A percentile compares a stretch with the other conserved stretches of the same genome.
phyloP scores from a whole-genome alignment of 139 green algal genomes.

The Tetraselmis striata region DNA sequence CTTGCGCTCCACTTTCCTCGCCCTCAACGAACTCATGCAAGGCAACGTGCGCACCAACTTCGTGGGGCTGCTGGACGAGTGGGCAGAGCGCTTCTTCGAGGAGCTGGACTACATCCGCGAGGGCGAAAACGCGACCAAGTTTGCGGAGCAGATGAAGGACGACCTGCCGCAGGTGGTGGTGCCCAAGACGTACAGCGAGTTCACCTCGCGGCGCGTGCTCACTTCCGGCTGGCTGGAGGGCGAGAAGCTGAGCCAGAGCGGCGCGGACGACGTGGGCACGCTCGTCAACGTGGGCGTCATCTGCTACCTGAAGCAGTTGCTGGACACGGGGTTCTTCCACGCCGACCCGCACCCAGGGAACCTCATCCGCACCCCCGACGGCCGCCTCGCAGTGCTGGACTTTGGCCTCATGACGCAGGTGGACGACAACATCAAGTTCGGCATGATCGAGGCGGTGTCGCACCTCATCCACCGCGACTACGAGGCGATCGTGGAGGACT shows the following conservation, averaged over 20 bases:
- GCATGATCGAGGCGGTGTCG: constrained; percentile 97
- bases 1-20: constrained; percentile 45
- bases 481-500: constrained; percentile 90
- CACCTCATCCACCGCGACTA: constrained; percentile 99
- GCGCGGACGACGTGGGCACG: constrained; percentile 77
- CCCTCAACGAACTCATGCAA: constrained; percentile 11
- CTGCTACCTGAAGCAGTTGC: constrained; percentile 96
- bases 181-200: constrained; percentile 72
- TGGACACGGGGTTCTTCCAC: constrained; percentile 86
- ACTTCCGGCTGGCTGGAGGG: constrained; percentile 78
- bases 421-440: constrained; percentile 54
- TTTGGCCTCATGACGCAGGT: constrained; percentile 83
- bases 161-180: constrained; percentile 96
- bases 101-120: constrained; percentile 97
- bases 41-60: constrained; percentile 64
- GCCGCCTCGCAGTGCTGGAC: constrained; percentile 90
- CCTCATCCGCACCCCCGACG: constrained; percentile 92
- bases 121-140: constrained; percentile 74
- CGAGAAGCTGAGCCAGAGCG: constrained; percentile 75
- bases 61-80: constrained; percentile 95
- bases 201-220: constrained; percentile 73
- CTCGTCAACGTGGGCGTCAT: constrained; percentile 97
- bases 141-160: constrained; percentile 76
- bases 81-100: constrained; percentile 94
- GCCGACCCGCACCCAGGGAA: constrained; percentile 85